These are phyloP conservation scores for Kitagawia praeruptora DNA, from an alignment of 129 eudicot genomes.

Conservation along the genomic window DNA sequence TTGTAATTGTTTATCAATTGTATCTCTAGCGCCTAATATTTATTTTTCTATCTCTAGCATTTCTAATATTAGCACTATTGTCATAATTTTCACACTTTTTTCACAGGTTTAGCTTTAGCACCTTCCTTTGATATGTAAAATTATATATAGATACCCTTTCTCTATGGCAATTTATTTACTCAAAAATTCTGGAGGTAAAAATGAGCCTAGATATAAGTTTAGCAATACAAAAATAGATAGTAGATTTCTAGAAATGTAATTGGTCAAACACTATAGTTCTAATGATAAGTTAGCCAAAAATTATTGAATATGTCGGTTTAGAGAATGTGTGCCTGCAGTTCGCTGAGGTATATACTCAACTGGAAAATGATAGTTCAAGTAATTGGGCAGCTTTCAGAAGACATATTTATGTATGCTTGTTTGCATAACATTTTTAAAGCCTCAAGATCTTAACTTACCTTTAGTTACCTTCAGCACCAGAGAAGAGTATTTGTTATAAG, in stretches of 20 bases:
- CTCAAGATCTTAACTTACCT: not conserved
- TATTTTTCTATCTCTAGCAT: not conserved
- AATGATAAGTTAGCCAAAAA: not conserved
- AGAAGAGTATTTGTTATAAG: not conserved
- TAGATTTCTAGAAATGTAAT: not conserved
- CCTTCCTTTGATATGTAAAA: not conserved
- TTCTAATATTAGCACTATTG: too few species aligned
- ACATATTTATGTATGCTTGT: not conserved
- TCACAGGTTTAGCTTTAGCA: not conserved
- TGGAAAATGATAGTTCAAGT: not conserved
- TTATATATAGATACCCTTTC: not conserved
- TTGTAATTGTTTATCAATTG: not conserved
- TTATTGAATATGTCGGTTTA: not conserved
- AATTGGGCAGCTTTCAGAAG: not conserved
- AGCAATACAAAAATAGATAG: not conserved
- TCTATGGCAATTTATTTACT: not conserved
- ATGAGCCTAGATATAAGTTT: not conserved
- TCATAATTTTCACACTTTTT: not conserved
- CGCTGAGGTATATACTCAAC: not conserved
- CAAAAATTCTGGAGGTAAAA: not conserved
- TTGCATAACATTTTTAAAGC: not conserved
- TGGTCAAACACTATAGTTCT: not conserved
- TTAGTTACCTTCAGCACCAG: not conserved
- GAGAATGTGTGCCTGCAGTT: not conserved
- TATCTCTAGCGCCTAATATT: not conserved